Conservation (phyloP, 805 yeast genomes). For the Candida nemodendra region DNA sequence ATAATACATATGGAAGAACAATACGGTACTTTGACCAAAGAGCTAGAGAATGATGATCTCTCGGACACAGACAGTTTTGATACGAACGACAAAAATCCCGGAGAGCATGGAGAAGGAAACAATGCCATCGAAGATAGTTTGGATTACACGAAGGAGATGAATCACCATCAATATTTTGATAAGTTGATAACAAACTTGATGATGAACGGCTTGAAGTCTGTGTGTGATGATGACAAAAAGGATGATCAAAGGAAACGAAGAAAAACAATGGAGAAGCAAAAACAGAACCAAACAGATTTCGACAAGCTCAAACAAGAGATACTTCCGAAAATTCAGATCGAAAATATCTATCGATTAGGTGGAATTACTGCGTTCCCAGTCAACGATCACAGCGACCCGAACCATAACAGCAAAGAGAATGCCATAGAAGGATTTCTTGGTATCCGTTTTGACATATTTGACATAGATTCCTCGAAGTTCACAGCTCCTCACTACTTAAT, state of each 20-base stretch:
- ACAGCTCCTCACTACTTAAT: slow-evolving; percentile 49
- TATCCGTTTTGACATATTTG: slow-evolving; percentile 47
- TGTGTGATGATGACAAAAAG: slow-evolving; percentile 12
- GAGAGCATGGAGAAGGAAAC: no score
- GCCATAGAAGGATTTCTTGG: slow-evolving; percentile 39
- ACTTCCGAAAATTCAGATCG: slow-evolving; percentile 39
- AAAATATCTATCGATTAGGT: slow-evolving; percentile 46
- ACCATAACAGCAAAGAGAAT: slow-evolving; percentile 3
- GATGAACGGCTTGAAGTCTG: slow-evolving; percentile 20
- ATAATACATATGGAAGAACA: slow-evolving; percentile 7
- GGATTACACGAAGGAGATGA: no score
- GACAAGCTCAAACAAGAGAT: slow-evolving; percentile 15
- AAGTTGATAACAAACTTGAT: slow-evolving; percentile 24
- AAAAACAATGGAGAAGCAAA: slow-evolving; percentile 6
- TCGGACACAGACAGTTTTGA: no score
- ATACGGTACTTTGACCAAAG: slow-evolving; percentile 1
- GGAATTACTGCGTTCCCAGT: slow-evolving; percentile 54
- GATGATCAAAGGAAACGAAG: slow-evolving; percentile 4
- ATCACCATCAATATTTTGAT: slow-evolving; percentile 32
- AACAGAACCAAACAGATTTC: slow-evolving; percentile 6
- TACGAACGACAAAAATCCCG: no score
- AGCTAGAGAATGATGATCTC: slow-evolving; percentile 3
- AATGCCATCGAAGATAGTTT: no score
- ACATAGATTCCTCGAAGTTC: slow-evolving; percentile 29
- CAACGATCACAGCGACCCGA: slow-evolving; percentile 30